phyloP scores from a whole-genome alignment of 2,329 filamentous ascomycete genomes.

The Colletotrichum cordylinicola region DNA sequence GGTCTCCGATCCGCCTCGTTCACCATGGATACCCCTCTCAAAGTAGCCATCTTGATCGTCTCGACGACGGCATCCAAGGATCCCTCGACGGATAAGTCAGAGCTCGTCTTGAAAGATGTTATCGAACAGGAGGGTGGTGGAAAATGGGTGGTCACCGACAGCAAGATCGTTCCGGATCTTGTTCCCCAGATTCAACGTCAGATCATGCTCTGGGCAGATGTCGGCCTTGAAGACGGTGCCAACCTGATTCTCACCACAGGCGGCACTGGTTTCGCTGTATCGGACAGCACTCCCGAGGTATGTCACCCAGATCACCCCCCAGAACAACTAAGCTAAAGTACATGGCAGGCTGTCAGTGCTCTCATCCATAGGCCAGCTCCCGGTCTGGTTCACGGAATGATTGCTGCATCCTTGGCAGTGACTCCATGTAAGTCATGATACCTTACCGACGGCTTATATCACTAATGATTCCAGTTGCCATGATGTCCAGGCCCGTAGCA shows the following conservation, averaged over 20 bases:
- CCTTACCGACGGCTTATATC: neutral
- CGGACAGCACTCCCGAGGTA: conserved; percentile 90
- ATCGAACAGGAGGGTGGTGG: conserved; percentile 70
- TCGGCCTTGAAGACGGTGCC: conserved; percentile 52
- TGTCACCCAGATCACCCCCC: neutral
- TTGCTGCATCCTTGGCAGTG: conserved; percentile 80
- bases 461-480: conserved; percentile 70
- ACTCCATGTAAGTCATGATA: conserved; percentile 79
- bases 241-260: conserved; percentile 90
- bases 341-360: conserved; percentile 71
- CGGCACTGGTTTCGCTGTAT: conserved; percentile 88
- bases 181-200: conserved; percentile 75
- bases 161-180: conserved; percentile 82
- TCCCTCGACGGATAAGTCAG: conserved; percentile 78
- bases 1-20: neutral
- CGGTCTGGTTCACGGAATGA: conserved; percentile 94
- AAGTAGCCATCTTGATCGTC: conserved; percentile 81
- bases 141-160: conserved; percentile 74
- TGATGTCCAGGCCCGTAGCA: conserved; percentile 95
- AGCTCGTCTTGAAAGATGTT: conserved; percentile 69
- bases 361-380: conserved; percentile 86
- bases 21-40: conserved; percentile 56
- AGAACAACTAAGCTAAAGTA: neutral
- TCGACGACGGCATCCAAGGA: conserved; percentile 89
- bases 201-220: conserved; percentile 77